phyloP scores from a whole-genome alignment of 805 yeast species.

The Lachancea cidri region DNA sequence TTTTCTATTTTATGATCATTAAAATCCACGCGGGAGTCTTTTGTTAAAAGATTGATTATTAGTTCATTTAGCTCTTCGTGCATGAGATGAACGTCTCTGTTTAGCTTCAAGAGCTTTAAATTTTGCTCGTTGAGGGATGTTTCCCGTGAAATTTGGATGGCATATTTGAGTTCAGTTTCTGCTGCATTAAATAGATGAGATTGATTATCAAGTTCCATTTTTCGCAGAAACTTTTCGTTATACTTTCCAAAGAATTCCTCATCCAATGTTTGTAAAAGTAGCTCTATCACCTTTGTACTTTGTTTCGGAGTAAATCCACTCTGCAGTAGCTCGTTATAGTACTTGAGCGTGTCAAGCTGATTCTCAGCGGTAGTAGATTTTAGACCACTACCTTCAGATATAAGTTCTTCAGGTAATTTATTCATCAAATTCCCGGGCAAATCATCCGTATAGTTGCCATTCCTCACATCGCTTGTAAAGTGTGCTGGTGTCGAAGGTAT shows the following conservation, averaged over 20 bases:
- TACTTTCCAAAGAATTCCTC: slow-evolving; percentile 42
- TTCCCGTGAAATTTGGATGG: slow-evolving; percentile 68
- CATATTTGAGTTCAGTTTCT: slow-evolving; percentile 77
- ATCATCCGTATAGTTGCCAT: neutral
- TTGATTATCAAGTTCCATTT: slow-evolving; percentile 79
- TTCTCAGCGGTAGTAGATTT: slow-evolving; percentile 29
- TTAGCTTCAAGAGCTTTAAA: slow-evolving; percentile 60
- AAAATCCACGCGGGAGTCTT: slow-evolving; percentile 76
- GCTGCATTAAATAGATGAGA: slow-evolving; percentile 88
- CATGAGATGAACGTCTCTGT: slow-evolving; percentile 64
- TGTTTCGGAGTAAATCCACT: slow-evolving; percentile 23
- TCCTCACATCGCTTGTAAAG: neutral
- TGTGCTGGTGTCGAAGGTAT: neutral
- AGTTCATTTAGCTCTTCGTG: slow-evolving; percentile 71
- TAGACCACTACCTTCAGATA: slow-evolving; percentile 25
- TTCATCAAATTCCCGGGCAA: slow-evolving; percentile 13
- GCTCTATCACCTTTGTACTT: slow-evolving; percentile 20
- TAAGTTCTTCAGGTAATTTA: slow-evolving; percentile 27
- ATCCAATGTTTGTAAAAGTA: slow-evolving; percentile 35
- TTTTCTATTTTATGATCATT: slow-evolving; percentile 85
- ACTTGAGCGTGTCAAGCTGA: slow-evolving; percentile 26
- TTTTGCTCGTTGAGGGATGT: slow-evolving; percentile 62
- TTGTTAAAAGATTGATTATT: slow-evolving; percentile 53
- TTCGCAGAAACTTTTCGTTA: slow-evolving; percentile 28
- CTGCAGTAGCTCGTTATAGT: slow-evolving; percentile 14